These are phyloP conservation scores for Tricholomella constricta DNA, from an alignment of 768 basidiomycete species.

Conservation along the genomic window DNA sequence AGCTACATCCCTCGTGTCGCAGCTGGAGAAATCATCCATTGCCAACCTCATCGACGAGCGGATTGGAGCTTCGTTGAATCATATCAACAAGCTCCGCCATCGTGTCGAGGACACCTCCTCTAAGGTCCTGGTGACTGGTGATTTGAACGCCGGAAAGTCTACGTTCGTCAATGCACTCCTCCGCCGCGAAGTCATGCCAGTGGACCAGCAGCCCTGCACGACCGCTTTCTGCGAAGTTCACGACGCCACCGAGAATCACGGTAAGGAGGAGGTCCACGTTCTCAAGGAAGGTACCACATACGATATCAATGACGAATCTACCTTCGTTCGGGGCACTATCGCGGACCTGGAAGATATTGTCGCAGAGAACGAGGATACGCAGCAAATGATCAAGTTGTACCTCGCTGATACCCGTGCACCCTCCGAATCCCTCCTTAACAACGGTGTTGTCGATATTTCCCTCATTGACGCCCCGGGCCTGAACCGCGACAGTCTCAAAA, in stretches of 20 bases:
- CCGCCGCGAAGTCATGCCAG: conserved; percentile 88
- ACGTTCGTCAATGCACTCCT: conserved; percentile 97
- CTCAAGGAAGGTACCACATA: conserved; percentile 71
- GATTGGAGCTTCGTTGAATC: conserved; percentile 68
- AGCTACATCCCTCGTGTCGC: conserved; percentile 76
- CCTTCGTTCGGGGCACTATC: conserved; percentile 70
- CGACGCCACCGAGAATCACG: conserved; percentile 79
- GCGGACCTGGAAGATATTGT: conserved; percentile 79
- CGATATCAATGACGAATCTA: conserved; percentile 68
- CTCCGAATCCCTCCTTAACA: conserved; percentile 85
- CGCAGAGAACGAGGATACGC: conserved; percentile 68
- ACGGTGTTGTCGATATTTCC: conserved; percentile 95
- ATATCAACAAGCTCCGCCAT: conserved; percentile 81
- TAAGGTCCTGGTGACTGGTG: conserved; percentile 96
- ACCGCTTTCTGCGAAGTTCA: conserved; percentile 97
- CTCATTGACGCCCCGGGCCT: conserved; percentile 98
- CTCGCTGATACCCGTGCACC: conserved; percentile 78
- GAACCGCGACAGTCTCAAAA: conserved; percentile 93
- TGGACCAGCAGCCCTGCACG: conserved; percentile 98
- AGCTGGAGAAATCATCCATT: conserved; percentile 91
- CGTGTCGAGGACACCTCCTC: conserved; percentile 92
- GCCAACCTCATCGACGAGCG: conserved; percentile 90
- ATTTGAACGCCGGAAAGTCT: conserved; percentile 97
- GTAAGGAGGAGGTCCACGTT: conserved; percentile 84
- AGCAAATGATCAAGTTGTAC: conserved; percentile 85